Evolutionary conservation across 1,284 basidiomycete species (phyloP).

Genomic region (Puccinia novopanici): DNA sequence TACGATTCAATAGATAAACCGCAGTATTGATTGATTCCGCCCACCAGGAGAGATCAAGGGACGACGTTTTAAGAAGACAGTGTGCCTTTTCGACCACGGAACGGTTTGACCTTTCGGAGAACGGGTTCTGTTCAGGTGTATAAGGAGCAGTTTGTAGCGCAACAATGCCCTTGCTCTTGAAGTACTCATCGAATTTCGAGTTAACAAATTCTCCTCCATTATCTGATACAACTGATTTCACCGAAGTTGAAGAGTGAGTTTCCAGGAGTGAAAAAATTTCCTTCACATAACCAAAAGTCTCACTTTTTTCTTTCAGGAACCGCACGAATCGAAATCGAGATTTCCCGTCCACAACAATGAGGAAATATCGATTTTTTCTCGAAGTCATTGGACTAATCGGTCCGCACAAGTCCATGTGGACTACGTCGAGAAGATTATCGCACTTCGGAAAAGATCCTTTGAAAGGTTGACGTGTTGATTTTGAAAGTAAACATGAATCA

Average conservation of each 20-base stretch:
- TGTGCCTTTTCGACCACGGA: neutral
- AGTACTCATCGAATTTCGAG: neutral
- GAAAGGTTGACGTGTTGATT: neutral
- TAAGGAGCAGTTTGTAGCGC: neutral
- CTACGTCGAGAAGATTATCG: neutral
- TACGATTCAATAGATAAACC: constrained; percentile 12
- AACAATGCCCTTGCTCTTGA: neutral
- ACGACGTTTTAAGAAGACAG: neutral
- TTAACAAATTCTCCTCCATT: constrained; percentile 30
- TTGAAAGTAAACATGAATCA: constrained; percentile 14
- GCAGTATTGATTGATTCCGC: neutral
- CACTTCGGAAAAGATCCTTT: neutral
- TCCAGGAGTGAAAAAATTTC: constrained; percentile 17
- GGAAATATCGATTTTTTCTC: neutral
- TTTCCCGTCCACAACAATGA: constrained; percentile 20
- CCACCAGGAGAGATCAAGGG: no score
- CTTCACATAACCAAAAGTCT: neutral
- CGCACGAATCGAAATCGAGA: constrained; percentile 2
- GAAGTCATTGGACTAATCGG: constrained; percentile 6
- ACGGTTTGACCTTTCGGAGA: neutral
- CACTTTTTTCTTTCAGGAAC: neutral
- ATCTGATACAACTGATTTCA: neutral
- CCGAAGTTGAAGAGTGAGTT: neutral
- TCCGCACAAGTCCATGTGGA: constrained; percentile 31
- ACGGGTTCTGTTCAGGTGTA: constrained; percentile 5